A percentile compares a stretch with the other conserved stretches of the same genome.
Conservation (phyloP, 2,329 filamentous ascomycete genomes). For the Fusarium anthophilum region DNA sequence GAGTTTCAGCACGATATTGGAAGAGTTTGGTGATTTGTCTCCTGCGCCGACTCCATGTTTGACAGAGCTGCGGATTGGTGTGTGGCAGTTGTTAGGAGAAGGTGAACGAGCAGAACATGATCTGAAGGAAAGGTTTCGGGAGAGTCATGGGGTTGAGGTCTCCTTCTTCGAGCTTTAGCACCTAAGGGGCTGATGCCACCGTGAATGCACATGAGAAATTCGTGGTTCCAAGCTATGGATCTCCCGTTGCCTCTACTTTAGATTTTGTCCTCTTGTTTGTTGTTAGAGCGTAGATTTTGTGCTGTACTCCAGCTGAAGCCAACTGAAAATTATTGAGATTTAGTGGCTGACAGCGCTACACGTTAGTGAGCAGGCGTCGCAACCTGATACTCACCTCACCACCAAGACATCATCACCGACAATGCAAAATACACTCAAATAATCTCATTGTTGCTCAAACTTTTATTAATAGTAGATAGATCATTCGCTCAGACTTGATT, state of each 20-base stretch:
- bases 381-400: accelerated
- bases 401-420: not conserved
- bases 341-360: not conserved
- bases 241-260: not conserved
- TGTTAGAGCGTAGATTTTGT: not conserved
- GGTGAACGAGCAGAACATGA: not conserved
- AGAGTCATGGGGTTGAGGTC: not conserved
- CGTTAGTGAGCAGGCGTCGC: not conserved
- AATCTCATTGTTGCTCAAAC: not conserved
- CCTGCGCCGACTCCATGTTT: not conserved
- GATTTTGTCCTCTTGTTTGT: not conserved
- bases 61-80: not conserved
- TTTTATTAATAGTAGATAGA: conserved; percentile 9
- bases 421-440: not conserved
- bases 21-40: not conserved
- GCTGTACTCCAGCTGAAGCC: not conserved
- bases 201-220: not conserved
- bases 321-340: not conserved
- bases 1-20: not conserved
- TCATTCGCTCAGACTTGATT: not conserved
- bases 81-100: accelerated
- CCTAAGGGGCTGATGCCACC: not conserved
- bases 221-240: not conserved
- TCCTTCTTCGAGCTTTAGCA: not conserved
- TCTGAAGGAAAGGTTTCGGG: not conserved